Base-by-base conservation (phyloP, 495 filamentous ascomycete species). In the Platismatia glauca region DNA sequence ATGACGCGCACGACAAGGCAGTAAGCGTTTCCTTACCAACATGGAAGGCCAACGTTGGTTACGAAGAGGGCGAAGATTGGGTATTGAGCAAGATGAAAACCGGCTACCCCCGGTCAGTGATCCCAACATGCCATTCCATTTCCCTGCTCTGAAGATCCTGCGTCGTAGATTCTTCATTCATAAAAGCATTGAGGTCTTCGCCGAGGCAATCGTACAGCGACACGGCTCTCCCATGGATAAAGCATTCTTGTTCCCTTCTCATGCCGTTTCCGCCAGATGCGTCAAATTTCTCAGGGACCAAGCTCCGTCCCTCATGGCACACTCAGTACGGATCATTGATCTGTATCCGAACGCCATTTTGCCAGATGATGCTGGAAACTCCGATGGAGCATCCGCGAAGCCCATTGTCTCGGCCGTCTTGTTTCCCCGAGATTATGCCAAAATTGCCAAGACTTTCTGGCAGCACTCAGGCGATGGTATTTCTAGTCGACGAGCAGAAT, bases 401-500 rank as follows among this genome's bases (percentile, higher is more conserved):
- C 71, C 77, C 7, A 71, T 71, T 35, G 73, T 96, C 22, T 90
- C 84, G 4, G 86, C 85, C 48, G 83, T 96, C 12, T 67, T 97
- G 52, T 91, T 85, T 68, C 83, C 87, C 2, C 75, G 81, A 46
- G 80, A 85, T 29, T 72, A 82, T 33, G 87, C 84, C 59, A 71
- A 82, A 9, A 74, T 87, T 65, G 89, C 92, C 9, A 98, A 97
- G 70, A 80, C 87, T 66, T 96, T 92, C 69, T 98, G 94, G 94
- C 94, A 97, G 66, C 94, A 98, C 71, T 85, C 90, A 9, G 94
- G 94, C n/a, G 91, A 96, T 66, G 94, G 94, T 8, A 79, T 97
- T 31, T 96, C 91, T 3, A 95, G 91, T 73, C 87, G 94, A 48
- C 83, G 91, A 22, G 91, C 89, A 18, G 94, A 96, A 70, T 95